These are phyloP conservation scores for Diaporthe citrichinensis DNA, from an alignment of 2,329 filamentous ascomycete species.

Conservation along the genomic window DNA sequence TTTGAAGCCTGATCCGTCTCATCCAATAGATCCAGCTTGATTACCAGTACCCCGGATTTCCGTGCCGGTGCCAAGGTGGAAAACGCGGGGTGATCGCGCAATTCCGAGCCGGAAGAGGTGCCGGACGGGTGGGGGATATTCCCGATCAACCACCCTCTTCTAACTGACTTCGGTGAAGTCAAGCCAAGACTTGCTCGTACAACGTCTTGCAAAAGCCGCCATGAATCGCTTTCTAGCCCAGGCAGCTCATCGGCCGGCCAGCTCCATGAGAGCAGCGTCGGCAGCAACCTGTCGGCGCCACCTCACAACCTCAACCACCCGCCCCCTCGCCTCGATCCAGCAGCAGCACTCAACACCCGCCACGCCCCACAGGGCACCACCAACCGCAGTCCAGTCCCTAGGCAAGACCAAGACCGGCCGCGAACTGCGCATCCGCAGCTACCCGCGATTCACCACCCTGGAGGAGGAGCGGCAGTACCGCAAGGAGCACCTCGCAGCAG, in stretches of 20 bases:
- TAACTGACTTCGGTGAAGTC: neutral
- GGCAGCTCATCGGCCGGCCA: neutral
- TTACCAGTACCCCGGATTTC: conserved; percentile 34
- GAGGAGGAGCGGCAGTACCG: conserved; percentile 69
- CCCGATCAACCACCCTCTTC: too few species aligned
- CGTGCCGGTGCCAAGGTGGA: conserved; percentile 1
- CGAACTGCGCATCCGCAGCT: conserved; percentile 55
- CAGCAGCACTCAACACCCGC: neutral
- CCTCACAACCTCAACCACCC: conserved; percentile 21
- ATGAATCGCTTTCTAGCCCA: conserved; percentile 29
- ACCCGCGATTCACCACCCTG: conserved; percentile 66
- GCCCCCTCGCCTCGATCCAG: conserved; percentile 31
- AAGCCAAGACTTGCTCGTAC: neutral
- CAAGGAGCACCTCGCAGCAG: conserved; percentile 68
- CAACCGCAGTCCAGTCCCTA: conserved; percentile 40
- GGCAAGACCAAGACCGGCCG: conserved; percentile 38
- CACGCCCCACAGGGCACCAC: conserved; percentile 31
- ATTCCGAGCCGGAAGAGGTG: conserved; percentile 16
- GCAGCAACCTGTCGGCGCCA: neutral
- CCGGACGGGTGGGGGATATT: neutral
- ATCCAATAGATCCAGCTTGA: neutral
- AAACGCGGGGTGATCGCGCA: conserved; percentile 28
- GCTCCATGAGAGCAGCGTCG: neutral
- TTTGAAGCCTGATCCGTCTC: neutral
- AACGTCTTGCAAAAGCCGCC: neutral